A percentile compares a stretch with the other conserved stretches of the same genome.
phyloP scores from a whole-genome alignment of 345 rosid species.

The Boechera stricta region DNA sequence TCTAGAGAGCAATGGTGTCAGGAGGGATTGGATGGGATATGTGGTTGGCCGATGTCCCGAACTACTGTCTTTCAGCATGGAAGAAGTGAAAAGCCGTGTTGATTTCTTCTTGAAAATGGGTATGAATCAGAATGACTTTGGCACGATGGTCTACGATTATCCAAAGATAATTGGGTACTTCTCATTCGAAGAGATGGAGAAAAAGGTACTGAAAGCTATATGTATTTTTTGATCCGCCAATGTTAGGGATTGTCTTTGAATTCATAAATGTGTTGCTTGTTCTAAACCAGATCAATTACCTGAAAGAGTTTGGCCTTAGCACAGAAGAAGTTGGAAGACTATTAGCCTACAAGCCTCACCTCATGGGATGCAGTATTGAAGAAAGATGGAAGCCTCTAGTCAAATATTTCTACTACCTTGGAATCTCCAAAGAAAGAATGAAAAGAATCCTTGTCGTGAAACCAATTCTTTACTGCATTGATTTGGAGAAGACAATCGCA shows the following conservation, averaged over 20 bases:
- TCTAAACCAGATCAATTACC: slow-evolving; percentile 61
- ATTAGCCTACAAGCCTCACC: slow-evolving; percentile 81
- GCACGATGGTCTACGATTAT: slow-evolving; percentile 88
- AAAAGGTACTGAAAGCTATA: slow-evolving; percentile 56
- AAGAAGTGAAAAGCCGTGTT: slow-evolving; percentile 69
- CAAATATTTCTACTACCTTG: slow-evolving; percentile 83
- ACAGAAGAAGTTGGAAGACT: slow-evolving; percentile 75
- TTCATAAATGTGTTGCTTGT: slow-evolving; percentile 10
- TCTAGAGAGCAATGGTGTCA: slow-evolving; percentile 77
- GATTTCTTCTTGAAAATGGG: slow-evolving; percentile 76
- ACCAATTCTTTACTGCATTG: slow-evolving; percentile 83
- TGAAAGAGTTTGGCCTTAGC: slow-evolving; percentile 87
- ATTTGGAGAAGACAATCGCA: slow-evolving; percentile 68
- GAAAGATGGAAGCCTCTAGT: slow-evolving; percentile 91
- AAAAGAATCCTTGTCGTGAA: slow-evolving; percentile 81
- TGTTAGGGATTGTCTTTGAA: background rate
- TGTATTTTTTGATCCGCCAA: background rate
- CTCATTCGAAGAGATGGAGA: slow-evolving; percentile 78
- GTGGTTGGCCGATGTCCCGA: slow-evolving; percentile 79
- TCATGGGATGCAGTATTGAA: slow-evolving; percentile 84
- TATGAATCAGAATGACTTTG: slow-evolving; percentile 82
- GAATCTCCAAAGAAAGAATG: slow-evolving; percentile 86
- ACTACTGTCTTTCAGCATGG: slow-evolving; percentile 64
- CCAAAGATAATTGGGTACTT: slow-evolving; percentile 75
- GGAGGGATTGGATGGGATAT: slow-evolving; percentile 88